A percentile compares a stretch with the other conserved stretches of the same genome.
phyloP scores from a whole-genome alignment of 805 yeast genomes.

The Phaffomyces antillensis region DNA sequence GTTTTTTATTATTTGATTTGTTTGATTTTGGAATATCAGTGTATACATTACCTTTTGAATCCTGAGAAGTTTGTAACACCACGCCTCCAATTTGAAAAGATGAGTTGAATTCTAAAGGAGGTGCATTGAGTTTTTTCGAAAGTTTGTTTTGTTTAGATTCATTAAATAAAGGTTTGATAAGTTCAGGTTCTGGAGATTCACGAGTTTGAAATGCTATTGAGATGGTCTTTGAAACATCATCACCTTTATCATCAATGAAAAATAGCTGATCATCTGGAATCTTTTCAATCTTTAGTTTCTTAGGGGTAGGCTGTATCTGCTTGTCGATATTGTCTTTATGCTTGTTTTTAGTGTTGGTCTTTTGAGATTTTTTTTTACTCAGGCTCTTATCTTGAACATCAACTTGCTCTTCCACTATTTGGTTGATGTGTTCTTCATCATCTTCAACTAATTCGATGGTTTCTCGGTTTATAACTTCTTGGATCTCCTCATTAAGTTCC shows the following conservation, averaged over 20 bases:
- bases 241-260: constrained; percentile 19
- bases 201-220: not conserved
- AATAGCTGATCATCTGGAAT: constrained; percentile 19
- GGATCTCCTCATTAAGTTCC: not conserved
- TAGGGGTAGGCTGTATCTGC: not conserved
- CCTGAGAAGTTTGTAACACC: constrained; percentile 1
- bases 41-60: constrained; percentile 5
- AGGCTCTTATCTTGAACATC: no score
- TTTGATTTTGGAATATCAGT: constrained; percentile 7
- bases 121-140: no score
- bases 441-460: not conserved
- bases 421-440: no score
- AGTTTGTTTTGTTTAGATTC: no score
- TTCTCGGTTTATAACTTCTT: not conserved
- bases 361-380: no score
- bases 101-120: no score
- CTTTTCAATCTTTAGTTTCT: constrained; percentile 4
- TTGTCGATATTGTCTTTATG: not conserved
- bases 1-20: constrained; percentile 4
- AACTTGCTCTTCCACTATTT: not conserved
- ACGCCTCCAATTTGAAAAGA: no score
- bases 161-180: no score
- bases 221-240: constrained; percentile 2
- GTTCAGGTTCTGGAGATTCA: constrained; percentile 7
- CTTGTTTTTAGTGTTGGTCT: not conserved